Conservation (phyloP, 768 basidiomycete species). For the Cystofilobasidium macerans region DNA sequence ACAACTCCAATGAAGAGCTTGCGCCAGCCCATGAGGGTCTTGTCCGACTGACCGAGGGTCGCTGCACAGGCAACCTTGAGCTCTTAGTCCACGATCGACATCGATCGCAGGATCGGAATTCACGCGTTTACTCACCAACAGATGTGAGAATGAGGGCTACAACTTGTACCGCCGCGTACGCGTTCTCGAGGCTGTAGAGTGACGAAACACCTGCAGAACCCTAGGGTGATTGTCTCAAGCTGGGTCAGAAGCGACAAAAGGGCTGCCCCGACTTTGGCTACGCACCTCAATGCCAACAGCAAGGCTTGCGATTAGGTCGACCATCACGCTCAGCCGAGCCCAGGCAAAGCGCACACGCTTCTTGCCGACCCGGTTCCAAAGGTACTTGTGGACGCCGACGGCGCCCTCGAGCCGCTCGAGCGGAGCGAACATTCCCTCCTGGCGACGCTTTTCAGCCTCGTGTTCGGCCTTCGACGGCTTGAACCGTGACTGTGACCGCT, state of each 20-base stretch:
- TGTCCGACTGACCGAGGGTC: constrained; percentile 30
- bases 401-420: constrained; percentile 5
- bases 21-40: constrained; percentile 48
- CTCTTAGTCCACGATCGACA: constrained; percentile 12
- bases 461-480: too few relatives aligned
- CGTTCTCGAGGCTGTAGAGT: constrained; percentile 60
- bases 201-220: constrained; percentile 59
- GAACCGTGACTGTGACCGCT: too few relatives aligned
- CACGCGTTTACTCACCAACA: constrained; percentile 43
- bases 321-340: constrained; percentile 49
- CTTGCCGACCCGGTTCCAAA: background rate
- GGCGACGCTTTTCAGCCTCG: constrained; percentile 8
- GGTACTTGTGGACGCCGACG: background rate
- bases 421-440: constrained; percentile 25
- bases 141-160: constrained; percentile 61
- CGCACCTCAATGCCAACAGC: constrained; percentile 52
- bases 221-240: constrained; percentile 36
- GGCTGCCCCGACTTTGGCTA: too few relatives aligned
- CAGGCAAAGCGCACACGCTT: constrained; percentile 43
- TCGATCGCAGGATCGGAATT: background rate
- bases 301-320: constrained; percentile 44
- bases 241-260: background rate
- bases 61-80: constrained; percentile 40
- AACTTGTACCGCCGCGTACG: constrained; percentile 58
- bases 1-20: constrained; percentile 58